phyloP scores from a whole-genome alignment of 164 flowering plant species.

The Vitis amurensis region DNA sequence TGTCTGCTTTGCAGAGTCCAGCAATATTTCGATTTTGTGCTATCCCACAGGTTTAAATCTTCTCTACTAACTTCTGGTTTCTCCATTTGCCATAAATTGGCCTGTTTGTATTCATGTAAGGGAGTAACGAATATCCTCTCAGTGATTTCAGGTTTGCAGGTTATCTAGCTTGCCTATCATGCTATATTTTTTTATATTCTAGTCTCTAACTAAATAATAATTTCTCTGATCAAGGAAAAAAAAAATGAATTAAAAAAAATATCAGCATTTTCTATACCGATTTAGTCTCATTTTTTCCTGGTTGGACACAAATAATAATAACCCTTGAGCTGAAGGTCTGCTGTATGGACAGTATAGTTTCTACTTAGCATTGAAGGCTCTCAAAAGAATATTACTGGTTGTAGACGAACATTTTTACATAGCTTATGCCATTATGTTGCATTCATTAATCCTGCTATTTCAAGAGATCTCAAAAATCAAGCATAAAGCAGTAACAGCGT shows the following conservation, averaged over 20 bases:
- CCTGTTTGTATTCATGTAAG: not conserved
- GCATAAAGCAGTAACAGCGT: too few relatives aligned
- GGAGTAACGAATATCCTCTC: not conserved
- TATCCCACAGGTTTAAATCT: conserved; percentile 76
- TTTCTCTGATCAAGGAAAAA: not conserved
- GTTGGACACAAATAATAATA: too few relatives aligned
- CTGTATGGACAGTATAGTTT: not conserved
- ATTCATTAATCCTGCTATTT: too few relatives aligned
- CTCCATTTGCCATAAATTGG: too few relatives aligned
- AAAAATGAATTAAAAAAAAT: not conserved
- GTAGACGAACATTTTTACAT: not conserved
- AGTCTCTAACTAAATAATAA: too few relatives aligned
- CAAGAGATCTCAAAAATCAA: too few relatives aligned
- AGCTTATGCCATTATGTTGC: too few relatives aligned
- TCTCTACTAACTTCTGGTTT: not conserved
- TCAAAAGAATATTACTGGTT: not conserved
- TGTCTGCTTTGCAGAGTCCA: conserved; percentile 67
- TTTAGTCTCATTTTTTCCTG: too few relatives aligned
- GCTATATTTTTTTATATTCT: too few relatives aligned
- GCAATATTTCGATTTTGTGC: conserved; percentile 84
- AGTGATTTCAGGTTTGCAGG: too few relatives aligned
- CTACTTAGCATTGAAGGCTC: not conserved
- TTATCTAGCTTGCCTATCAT: too few relatives aligned
- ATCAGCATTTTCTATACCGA: too few relatives aligned
- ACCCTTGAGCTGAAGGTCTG: not conserved